Base-by-base conservation (phyloP, 164 flowering plant genomes). In the Vitis rupestris region DNA sequence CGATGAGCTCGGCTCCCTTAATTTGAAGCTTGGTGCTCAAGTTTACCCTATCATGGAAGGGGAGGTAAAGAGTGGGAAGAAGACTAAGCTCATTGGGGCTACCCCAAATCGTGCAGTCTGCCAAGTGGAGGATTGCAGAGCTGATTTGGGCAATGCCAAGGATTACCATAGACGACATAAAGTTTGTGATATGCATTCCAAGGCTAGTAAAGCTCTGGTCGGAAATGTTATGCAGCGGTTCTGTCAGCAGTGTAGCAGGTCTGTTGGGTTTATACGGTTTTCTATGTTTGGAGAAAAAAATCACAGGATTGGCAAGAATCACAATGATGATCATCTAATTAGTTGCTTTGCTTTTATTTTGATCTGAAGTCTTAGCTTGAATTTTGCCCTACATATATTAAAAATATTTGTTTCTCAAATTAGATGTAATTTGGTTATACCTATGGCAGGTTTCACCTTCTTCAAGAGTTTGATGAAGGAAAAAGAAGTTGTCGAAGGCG, bases 231-330 rank as follows among this genome's bases (percentile, higher is more conserved):
- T 91, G 94, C 98, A 93, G 78, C 72, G 98, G 59, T 93, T 93
- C 69, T 93, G 98, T 76, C 98, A 93, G 83, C 98, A 93, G 78
- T 93, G 98, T 66, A 93, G 98, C 82, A 88, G 98, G 98, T 93
- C 55, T 56, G 81, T 71, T 62, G 67, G 52, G 50, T 74, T 37
- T 69, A 10, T 73, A 54, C 65, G 58, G 51, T 8, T 17, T 14
- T 58, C 1, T 27, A 11, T 72, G 55, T 17, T 37, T 37, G 44
- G 44, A 23, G 27, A 37, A 37, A 37, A 37, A 37, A 37, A 37
- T 37, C 44, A 37, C 44, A 37, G 44, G 2, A 37, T 2, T 37
- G 8, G 7, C 44, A 37, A 37, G 44, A 37, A 37, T 37, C 7
- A 4, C 44, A 2, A 54, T 66, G n/a, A 37, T 59, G 49, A 9